Evolutionary conservation across 805 yeast genomes (phyloP).

Genomic region (Groenewaldozyma tartarivorans): DNA sequence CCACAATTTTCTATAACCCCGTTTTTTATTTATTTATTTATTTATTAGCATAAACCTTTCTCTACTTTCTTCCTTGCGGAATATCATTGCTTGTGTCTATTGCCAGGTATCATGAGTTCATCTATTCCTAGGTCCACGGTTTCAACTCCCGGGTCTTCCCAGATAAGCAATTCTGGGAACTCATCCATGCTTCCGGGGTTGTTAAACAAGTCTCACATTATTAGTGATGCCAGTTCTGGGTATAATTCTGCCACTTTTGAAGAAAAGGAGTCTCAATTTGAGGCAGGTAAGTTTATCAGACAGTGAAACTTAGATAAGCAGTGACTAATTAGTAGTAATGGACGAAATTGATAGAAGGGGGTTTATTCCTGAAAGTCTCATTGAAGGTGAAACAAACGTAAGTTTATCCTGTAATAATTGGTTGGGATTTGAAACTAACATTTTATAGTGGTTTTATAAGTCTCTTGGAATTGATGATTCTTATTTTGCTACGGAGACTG

Average conservation of each 20-base stretch:
- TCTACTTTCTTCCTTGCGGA: too few species aligned
- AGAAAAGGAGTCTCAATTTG: conserved; percentile 75
- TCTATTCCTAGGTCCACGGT: conserved; percentile 3
- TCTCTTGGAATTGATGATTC: conserved; percentile 84
- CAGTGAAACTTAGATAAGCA: neutral
- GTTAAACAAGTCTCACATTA: conserved; percentile 16
- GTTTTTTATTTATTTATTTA: too few species aligned
- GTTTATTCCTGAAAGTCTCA: conserved; percentile 77
- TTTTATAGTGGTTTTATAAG: conserved; percentile 74
- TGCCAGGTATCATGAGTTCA: conserved; percentile 1
- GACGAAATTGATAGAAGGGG: conserved; percentile 76
- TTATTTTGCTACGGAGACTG: conserved; percentile 78
- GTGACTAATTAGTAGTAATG: conserved; percentile 39
- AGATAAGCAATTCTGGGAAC: neutral
- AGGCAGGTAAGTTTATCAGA: conserved; percentile 26
- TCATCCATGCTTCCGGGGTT: neutral
- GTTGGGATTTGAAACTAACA: too few species aligned
- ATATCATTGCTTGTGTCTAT: too few species aligned
- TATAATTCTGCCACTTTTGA: conserved; percentile 68
- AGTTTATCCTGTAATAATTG: conserved; percentile 8
- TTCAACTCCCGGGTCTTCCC: conserved; percentile 15
- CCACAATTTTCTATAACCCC: too few species aligned
- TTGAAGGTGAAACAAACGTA: conserved; percentile 67
- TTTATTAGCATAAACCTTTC: too few species aligned
- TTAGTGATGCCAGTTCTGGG: conserved; percentile 33